Percentiles rank a stretch among this genome's conserved stretches.
phyloP scores from a whole-genome alignment of 495 filamentous ascomycete species.

The Platismatia glauca region DNA sequence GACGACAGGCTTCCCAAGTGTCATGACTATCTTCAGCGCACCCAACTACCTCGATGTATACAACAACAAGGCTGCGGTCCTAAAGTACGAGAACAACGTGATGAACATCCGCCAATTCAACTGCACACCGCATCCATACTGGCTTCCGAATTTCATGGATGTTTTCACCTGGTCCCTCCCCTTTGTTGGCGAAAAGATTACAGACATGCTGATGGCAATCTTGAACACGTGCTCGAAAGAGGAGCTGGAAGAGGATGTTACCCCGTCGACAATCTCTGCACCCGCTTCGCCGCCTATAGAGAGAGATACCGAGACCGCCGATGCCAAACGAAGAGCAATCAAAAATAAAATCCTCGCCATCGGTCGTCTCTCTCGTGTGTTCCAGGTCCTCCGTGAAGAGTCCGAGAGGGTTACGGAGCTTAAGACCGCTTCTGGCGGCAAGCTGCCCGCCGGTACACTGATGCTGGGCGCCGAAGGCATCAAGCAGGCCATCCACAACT shows the following conservation, averaged over 20 bases:
- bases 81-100: slow-evolving; percentile 99
- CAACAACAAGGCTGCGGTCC: slow-evolving; percentile 97
- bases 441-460: slow-evolving; percentile 87
- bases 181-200: slow-evolving; percentile 98
- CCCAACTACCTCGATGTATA: slow-evolving; percentile 99
- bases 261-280: slow-evolving; percentile 47
- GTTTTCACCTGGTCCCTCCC: slow-evolving; percentile 99
- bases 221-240: slow-evolving; percentile 97
- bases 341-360: slow-evolving; percentile 99
- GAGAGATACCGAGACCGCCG: slow-evolving; percentile 70
- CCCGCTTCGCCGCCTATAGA: slow-evolving; percentile 59
- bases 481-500: slow-evolving; percentile 95
- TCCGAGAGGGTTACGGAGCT: slow-evolving; percentile 94
- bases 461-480: slow-evolving; percentile 98
- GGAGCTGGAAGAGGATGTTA: slow-evolving; percentile 75
- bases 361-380: slow-evolving; percentile 90
- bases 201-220: slow-evolving; percentile 98
- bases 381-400: slow-evolving; percentile 96
- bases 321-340: slow-evolving; percentile 89
- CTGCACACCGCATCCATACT: slow-evolving; percentile 97
- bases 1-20: slow-evolving; percentile 95
- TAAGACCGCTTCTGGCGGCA: slow-evolving; percentile 90
- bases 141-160: slow-evolving; percentile 99
- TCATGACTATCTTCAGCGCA: slow-evolving; percentile 99
- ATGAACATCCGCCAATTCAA: slow-evolving; percentile 99